These are phyloP conservation scores for Suillus lakei DNA, from an alignment of 768 basidiomycete species.

Conservation along the genomic window DNA sequence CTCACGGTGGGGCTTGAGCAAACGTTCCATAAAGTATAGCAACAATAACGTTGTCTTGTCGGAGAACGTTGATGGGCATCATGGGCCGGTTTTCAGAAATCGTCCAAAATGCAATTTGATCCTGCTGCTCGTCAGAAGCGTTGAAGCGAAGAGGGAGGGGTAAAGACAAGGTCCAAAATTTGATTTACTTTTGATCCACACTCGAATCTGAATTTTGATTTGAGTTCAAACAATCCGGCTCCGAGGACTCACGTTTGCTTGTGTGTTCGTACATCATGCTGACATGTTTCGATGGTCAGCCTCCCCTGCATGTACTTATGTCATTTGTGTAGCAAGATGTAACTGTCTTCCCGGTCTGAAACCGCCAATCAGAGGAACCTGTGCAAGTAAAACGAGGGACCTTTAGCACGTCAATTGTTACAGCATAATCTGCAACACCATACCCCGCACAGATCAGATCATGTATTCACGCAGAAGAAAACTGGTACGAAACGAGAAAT, in stretches of 20 bases:
- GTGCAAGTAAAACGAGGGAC: background rate
- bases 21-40: background rate
- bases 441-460: too few relatives aligned
- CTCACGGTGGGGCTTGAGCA: background rate
- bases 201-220: background rate
- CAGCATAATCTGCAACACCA: background rate
- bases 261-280: background rate
- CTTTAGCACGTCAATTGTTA: background rate
- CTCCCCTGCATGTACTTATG: background rate
- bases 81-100: background rate
- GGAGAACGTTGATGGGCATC: background rate
- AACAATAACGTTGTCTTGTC: background rate
- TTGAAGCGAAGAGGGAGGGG: background rate
- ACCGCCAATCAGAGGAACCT: background rate
- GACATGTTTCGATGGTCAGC: background rate
- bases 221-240: background rate
- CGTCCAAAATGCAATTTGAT: background rate
- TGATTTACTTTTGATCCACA: background rate
- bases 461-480: too few relatives aligned
- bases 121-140: background rate
- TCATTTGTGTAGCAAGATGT: background rate
- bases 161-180: background rate
- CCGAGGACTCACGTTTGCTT: background rate
- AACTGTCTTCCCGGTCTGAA: background rate
- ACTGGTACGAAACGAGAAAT: too few relatives aligned